Conservation (phyloP, 106 monocot genomes). For the Acorus gramineus region DNA sequence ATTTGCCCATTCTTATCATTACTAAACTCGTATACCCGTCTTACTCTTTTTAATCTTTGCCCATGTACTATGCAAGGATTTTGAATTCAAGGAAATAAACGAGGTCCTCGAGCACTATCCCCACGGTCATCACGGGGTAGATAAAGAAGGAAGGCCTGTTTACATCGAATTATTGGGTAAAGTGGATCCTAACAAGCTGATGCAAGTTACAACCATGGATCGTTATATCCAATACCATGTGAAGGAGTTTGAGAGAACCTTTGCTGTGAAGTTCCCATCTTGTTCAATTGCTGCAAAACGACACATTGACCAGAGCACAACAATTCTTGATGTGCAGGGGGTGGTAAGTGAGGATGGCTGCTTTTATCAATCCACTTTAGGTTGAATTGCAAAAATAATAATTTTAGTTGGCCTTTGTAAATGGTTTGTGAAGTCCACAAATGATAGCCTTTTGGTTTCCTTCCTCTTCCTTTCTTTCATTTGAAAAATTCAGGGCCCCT, state of each 20-base stretch:
- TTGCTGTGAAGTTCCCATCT: conserved; percentile 14
- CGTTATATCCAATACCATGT: conserved; percentile 24
- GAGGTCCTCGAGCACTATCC: conserved; percentile 20
- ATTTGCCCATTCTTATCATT: no score
- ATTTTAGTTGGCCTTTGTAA: no score
- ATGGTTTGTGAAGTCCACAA: no score
- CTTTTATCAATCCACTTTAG: not conserved
- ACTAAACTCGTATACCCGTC: no score
- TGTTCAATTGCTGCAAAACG: conserved; percentile 16
- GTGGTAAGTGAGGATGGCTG: conserved; percentile 9
- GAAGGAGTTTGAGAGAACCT: conserved; percentile 17
- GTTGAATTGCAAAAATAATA: no score
- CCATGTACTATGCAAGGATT: conserved; percentile 5
- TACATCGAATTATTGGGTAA: conserved; percentile 17
- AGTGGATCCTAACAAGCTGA: conserved; percentile 17
- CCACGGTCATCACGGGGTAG: conserved; percentile 23
- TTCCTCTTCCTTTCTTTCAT: not conserved
- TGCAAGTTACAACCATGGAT: conserved; percentile 23
- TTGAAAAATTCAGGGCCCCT: no score
- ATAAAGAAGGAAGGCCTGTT: conserved; percentile 25
- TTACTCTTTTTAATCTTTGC: no score
- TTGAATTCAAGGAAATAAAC: conserved; percentile 16
- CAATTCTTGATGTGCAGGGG: conserved; percentile 22
- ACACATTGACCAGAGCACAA: conserved; percentile 22
- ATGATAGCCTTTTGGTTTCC: no score